Conservation (phyloP, 768 basidiomycete species). For the Rhizopogon vesiculosus region DNA sequence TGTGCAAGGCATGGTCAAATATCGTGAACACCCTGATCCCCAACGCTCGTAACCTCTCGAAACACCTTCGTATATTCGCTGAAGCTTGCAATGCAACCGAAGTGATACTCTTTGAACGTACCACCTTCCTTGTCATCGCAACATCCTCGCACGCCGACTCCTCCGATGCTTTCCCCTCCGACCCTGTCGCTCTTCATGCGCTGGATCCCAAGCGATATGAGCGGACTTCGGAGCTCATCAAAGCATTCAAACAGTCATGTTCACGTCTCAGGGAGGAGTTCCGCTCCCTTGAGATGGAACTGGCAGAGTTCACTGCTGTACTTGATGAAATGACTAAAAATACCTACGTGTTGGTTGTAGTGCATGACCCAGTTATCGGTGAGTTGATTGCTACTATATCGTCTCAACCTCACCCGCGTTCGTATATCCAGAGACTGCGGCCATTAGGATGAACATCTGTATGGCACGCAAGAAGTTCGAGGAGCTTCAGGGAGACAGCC, state of each 20-base stretch:
- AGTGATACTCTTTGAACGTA: conserved; percentile 93
- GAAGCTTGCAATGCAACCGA: conserved; percentile 87
- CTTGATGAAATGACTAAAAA: conserved; percentile 91
- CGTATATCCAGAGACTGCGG: conserved; percentile 69
- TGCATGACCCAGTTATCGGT: conserved; percentile 89
- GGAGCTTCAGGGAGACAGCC: conserved; percentile 76
- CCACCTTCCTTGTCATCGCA: conserved; percentile 97
- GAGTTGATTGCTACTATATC: conserved; percentile 14
- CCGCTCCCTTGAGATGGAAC: conserved; percentile 80
- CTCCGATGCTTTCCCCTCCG: conserved; percentile 23
- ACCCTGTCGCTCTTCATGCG: conserved; percentile 33
- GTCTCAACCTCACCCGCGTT: background rate
- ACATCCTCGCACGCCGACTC: conserved; percentile 51
- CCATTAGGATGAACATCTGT: conserved; percentile 82
- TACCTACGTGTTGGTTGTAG: conserved; percentile 88
- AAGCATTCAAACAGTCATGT: conserved; percentile 92
- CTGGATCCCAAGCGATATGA: conserved; percentile 75
- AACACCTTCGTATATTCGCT: conserved; percentile 83
- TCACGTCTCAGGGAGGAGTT: conserved; percentile 83
- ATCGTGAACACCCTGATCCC: conserved; percentile 97
- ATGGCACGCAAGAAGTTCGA: conserved; percentile 87
- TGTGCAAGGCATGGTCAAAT: conserved; percentile 87
- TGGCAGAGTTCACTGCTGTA: conserved; percentile 81
- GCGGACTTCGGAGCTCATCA: conserved; percentile 89
- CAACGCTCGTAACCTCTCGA: conserved; percentile 84